Percentiles rank a stretch among this genome's conserved stretches.
Conservation (phyloP, 2,329 filamentous ascomycete genomes). For the Aureobasidium sp. region DNA sequence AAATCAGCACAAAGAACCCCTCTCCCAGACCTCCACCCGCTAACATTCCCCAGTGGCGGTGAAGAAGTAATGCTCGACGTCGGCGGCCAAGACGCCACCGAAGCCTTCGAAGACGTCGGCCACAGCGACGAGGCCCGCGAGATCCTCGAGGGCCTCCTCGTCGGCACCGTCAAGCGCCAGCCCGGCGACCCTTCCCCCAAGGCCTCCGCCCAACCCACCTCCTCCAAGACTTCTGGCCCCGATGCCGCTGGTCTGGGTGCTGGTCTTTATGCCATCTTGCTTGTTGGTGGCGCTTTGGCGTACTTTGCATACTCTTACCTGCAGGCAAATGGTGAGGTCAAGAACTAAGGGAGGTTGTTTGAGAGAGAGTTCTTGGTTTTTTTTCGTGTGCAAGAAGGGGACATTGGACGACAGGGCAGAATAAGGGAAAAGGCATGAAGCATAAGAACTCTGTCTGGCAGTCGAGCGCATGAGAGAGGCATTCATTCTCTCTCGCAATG, state of each 20-base stretch:
- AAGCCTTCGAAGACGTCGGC: slow-evolving; percentile 98
- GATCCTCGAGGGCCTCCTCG: slow-evolving; percentile 70
- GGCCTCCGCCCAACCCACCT: slow-evolving; percentile 43
- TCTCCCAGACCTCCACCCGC: neutral
- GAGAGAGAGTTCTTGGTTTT: neutral
- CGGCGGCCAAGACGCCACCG: slow-evolving; percentile 89
- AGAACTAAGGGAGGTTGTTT: neutral
- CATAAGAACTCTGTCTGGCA: neutral
- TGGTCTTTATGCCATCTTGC: slow-evolving; percentile 72
- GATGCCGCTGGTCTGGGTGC: slow-evolving; percentile 55
- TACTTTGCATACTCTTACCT: slow-evolving; percentile 84
- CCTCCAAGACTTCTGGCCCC: slow-evolving; percentile 45
- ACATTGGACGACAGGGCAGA: neutral
- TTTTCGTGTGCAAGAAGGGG: neutral
- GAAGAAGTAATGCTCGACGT: slow-evolving; percentile 98
- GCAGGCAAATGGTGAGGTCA: slow-evolving; percentile 38
- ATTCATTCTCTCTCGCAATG: neutral
- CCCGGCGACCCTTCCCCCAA: slow-evolving; percentile 73
- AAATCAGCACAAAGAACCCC: neutral
- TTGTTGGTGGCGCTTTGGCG: slow-evolving; percentile 68
- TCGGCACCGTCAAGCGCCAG: slow-evolving; percentile 75
- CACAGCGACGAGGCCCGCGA: slow-evolving; percentile 98
- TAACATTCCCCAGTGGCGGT: slow-evolving; percentile 61
- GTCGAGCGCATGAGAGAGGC: neutral
- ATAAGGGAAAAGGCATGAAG: neutral